Percentiles rank a stretch among this genome's conserved stretches.
phyloP scores from a whole-genome alignment of 345 rosid species.

The Brassica carinata region DNA sequence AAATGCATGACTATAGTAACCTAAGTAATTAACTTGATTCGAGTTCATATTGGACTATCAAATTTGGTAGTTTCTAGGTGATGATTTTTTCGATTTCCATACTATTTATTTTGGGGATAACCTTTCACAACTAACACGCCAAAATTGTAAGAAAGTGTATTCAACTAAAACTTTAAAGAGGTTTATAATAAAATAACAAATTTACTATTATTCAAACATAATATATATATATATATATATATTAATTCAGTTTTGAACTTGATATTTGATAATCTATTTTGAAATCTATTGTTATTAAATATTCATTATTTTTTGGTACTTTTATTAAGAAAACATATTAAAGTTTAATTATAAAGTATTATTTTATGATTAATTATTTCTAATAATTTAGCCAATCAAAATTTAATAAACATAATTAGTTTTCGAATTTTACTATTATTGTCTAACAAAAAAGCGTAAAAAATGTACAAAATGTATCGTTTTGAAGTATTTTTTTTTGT shows the following conservation, averaged over 20 bases:
- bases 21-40: background rate
- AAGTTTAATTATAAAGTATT: too few species aligned
- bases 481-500: background rate
- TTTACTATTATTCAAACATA: background rate
- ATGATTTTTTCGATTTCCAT: background rate
- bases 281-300: background rate
- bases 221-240: background rate
- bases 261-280: background rate
- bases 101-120: background rate
- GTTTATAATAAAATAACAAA: too few species aligned
- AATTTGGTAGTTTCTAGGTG: conserved; percentile 20
- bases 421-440: too few species aligned
- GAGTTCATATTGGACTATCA: background rate
- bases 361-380: too few species aligned
- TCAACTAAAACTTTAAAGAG: background rate
- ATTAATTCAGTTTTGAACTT: background rate
- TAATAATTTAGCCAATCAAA: background rate
- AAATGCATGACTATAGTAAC: background rate
- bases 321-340: too few species aligned
- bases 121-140: background rate
- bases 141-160: background rate
- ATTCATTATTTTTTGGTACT: background rate
- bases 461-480: background rate
- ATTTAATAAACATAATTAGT: too few species aligned
- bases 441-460: background rate